These are phyloP conservation scores for Russula sp. DNA, from an alignment of 768 basidiomycete genomes.

Conservation along the genomic window DNA sequence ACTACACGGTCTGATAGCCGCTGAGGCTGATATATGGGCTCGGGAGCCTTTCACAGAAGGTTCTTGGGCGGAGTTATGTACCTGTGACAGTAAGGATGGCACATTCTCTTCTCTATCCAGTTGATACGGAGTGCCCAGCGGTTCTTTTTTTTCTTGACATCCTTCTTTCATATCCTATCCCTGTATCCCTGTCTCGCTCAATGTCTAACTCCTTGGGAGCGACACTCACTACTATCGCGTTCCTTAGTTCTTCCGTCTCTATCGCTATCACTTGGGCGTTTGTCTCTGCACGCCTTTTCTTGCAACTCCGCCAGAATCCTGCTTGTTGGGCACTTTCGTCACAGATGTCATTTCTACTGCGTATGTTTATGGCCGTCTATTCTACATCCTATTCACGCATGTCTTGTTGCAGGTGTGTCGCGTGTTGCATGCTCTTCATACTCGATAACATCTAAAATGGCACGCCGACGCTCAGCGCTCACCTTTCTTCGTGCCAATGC, in stretches of 20 bases:
- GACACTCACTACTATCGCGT: constrained; percentile 69
- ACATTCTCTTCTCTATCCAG: neutral
- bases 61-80: constrained; percentile 52
- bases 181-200: constrained; percentile 81
- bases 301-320: constrained; percentile 38
- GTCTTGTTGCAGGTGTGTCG: constrained; percentile 8
- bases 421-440: constrained; percentile 17
- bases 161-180: constrained; percentile 80
- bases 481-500: constrained; percentile 83
- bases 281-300: constrained; percentile 52
- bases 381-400: neutral
- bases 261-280: constrained; percentile 82
- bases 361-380: constrained; percentile 30
- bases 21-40: constrained; percentile 72
- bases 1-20: constrained; percentile 69
- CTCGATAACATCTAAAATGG: constrained; percentile 71
- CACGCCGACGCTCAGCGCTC: constrained; percentile 56
- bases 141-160: constrained; percentile 75
- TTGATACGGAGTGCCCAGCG: constrained; percentile 27
- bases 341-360: constrained; percentile 36
- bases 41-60: constrained; percentile 49
- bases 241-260: constrained; percentile 32
- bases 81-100: constrained; percentile 52
- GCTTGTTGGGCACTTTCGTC: constrained; percentile 31
- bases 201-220: constrained; percentile 93